These are phyloP conservation scores for Rachicladosporium sp. DNA, from an alignment of 2,329 filamentous ascomycete species.

Conservation along the genomic window DNA sequence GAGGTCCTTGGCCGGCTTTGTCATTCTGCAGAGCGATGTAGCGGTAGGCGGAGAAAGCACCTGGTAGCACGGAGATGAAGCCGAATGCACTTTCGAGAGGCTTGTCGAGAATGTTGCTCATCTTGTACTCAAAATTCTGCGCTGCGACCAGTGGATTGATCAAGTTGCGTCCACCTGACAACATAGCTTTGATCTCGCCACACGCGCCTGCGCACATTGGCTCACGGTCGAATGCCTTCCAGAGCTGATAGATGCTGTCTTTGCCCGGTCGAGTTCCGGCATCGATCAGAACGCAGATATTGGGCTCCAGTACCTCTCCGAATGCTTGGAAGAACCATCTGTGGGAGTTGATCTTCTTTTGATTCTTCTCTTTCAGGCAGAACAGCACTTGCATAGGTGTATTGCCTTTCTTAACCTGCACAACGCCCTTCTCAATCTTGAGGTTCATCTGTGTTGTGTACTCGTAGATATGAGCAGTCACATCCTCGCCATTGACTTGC, in stretches of 20 bases:
- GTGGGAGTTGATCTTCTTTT: conserved; percentile 99
- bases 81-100: conserved; percentile 94
- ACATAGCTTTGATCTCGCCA: conserved; percentile 98
- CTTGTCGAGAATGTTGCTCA: conserved; percentile 98
- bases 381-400: conserved; percentile 95
- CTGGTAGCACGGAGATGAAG: conserved; percentile 91
- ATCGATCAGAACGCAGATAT: conserved; percentile 92
- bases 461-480: conserved; percentile 93
- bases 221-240: conserved; percentile 96
- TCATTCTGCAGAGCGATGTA: conserved; percentile 93
- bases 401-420: conserved; percentile 67
- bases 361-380: conserved; percentile 98
- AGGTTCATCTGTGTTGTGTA: conserved; percentile 81
- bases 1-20: conserved; percentile 79
- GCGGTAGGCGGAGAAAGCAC: conserved; percentile 96
- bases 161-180: conserved; percentile 75
- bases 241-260: conserved; percentile 92
- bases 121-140: conserved; percentile 99
- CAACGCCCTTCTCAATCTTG: conserved; percentile 79
- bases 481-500: conserved; percentile 90
- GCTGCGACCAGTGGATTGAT: conserved; percentile 89
- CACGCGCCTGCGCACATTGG: conserved; percentile 96
- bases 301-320: conserved; percentile 79
- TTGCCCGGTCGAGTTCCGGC: conserved; percentile 89
- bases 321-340: conserved; percentile 99